phyloP scores from a whole-genome alignment of 768 basidiomycete genomes.

The Termitomyces eurrhizus region DNA sequence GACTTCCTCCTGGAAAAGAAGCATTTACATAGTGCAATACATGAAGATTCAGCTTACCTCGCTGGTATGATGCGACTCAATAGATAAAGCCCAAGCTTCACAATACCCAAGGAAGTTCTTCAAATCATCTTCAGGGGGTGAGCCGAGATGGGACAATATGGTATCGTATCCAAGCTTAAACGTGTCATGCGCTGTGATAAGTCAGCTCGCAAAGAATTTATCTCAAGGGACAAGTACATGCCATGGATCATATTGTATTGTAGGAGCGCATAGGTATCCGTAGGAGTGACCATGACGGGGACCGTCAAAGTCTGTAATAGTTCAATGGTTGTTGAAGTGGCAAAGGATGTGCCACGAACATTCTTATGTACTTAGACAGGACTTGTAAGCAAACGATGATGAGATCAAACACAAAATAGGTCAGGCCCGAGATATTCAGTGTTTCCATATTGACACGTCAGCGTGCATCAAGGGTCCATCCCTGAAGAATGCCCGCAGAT shows the following conservation, averaged over 20 bases:
- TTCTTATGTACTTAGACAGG: too few species aligned
- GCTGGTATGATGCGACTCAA: slow-evolving; percentile 31
- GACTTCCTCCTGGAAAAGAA: slow-evolving; percentile 20
- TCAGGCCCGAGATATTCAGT: too few species aligned
- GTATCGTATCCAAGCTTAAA: slow-evolving; percentile 33
- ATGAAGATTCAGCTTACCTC: slow-evolving; percentile 20
- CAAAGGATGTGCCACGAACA: too few species aligned
- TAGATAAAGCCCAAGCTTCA: slow-evolving; percentile 30
- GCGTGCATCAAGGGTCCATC: too few species aligned
- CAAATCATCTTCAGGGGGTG: slow-evolving; percentile 31
- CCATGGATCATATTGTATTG: slow-evolving; percentile 16
- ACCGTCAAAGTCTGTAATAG: background rate
- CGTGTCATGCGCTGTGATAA: slow-evolving; percentile 27
- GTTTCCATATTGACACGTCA: too few species aligned
- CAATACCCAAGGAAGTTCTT: slow-evolving; percentile 37
- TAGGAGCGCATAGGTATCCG: slow-evolving; percentile 17
- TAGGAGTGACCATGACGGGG: slow-evolving; percentile 14
- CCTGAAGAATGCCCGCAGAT: too few species aligned
- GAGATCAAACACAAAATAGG: background rate
- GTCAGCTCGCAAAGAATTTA: background rate
- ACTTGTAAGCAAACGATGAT: background rate
- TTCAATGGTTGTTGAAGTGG: background rate
- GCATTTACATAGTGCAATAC: background rate
- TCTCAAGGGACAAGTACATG: background rate
- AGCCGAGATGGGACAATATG: slow-evolving; percentile 30